Evolutionary conservation across 805 yeast species (phyloP).

Genomic region (Wickerhamomyces subpelliculosus): DNA sequence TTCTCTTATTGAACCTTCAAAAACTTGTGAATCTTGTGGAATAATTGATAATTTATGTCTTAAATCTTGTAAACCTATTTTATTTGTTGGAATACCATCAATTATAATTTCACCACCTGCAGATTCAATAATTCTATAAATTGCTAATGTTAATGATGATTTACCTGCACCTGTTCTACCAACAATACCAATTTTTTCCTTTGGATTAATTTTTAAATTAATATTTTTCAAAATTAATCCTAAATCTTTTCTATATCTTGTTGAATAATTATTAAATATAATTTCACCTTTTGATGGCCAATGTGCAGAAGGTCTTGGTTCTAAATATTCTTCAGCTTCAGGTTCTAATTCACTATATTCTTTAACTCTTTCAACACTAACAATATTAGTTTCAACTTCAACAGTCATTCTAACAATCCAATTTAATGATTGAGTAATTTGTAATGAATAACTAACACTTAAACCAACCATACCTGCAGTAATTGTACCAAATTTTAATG

Average conservation of each 20-base stretch:
- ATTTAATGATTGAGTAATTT: slow-evolving; percentile 86
- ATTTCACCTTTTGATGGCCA: slow-evolving; percentile 78
- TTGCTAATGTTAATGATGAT: slow-evolving; percentile 75
- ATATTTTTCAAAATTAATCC: slow-evolving; percentile 73
- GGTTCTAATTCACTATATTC: slow-evolving; percentile 74
- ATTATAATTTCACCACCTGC: slow-evolving; percentile 62
- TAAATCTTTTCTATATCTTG: slow-evolving; percentile 76
- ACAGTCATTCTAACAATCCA: slow-evolving; percentile 99
- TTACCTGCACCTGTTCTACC: slow-evolving; percentile 98
- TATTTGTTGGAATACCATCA: slow-evolving; percentile 60
- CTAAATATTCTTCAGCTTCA: slow-evolving; percentile 78
- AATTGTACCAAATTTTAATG: slow-evolving; percentile 56
- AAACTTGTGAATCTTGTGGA: slow-evolving; percentile 91
- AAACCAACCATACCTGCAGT: slow-evolving; percentile 93
- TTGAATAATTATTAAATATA: slow-evolving; percentile 64
- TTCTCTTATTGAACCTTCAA: slow-evolving; percentile 79
- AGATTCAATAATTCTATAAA: slow-evolving; percentile 80
- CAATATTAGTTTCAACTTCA: slow-evolving; percentile 95
- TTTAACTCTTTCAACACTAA: slow-evolving; percentile 88
- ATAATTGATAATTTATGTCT: slow-evolving; percentile 76
- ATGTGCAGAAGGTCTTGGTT: slow-evolving; percentile 54
- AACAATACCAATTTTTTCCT: slow-evolving; percentile 90
- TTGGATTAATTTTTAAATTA: slow-evolving; percentile 53
- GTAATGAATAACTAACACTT: slow-evolving; percentile 87
- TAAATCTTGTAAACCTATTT: slow-evolving; percentile 70